Evolutionary conservation across 75 land plant genomes (phyloP).

Genomic region (Sequoia sempervirens): DNA sequence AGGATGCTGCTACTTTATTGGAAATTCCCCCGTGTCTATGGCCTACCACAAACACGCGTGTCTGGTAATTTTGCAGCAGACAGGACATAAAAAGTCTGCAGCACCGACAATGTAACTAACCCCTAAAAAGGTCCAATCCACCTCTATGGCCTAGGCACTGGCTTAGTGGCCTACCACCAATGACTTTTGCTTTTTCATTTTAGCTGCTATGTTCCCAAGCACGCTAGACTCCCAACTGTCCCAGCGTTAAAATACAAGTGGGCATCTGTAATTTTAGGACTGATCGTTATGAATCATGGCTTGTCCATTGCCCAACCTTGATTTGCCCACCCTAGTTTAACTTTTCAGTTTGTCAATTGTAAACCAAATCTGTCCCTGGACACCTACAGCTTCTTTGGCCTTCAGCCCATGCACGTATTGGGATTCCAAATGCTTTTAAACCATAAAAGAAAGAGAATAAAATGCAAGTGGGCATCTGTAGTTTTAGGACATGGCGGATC

Average conservation of each 20-base stretch:
- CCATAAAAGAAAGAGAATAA: too few species aligned
- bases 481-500: too few species aligned
- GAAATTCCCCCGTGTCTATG: not conserved
- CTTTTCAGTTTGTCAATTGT: too few species aligned
- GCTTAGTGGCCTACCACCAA: too few species aligned
- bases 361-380: too few species aligned
- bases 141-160: not conserved
- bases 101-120: not conserved
- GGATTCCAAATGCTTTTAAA: too few species aligned
- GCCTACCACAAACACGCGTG: not conserved
- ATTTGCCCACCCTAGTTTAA: not conserved
- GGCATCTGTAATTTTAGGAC: not conserved
- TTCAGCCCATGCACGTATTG: too few species aligned
- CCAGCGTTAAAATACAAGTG: not conserved
- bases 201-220: not conserved
- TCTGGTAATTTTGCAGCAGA: not conserved
- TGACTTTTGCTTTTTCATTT: not conserved
- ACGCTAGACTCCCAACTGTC: not conserved
- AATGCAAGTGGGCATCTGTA: too few species aligned
- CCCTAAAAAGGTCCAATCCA: not conserved
- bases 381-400: too few species aligned
- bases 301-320: not conserved
- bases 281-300: too few species aligned
- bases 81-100: not conserved
- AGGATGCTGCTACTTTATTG: not conserved